These are phyloP conservation scores for Magnolia sinica DNA, from an alignment of 164 flowering plant species.

Conservation along the genomic window DNA sequence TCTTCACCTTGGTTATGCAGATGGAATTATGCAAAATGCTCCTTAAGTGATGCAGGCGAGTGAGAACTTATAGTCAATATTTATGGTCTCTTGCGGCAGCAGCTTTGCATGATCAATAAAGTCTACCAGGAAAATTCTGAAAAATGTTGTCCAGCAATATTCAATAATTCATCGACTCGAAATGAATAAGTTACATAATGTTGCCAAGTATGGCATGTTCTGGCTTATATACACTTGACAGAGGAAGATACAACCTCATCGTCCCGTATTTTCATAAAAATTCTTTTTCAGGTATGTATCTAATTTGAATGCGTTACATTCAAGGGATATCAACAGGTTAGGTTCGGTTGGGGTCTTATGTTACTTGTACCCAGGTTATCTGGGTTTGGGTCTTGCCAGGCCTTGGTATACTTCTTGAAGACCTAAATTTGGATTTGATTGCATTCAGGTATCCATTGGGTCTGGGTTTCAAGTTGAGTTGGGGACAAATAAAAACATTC, in stretches of 20 bases:
- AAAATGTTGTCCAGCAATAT: conserved; percentile 86
- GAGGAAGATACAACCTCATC: conserved; percentile 98
- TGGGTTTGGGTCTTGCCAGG: too few relatives aligned
- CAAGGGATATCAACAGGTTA: too few relatives aligned
- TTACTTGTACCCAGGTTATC: too few relatives aligned
- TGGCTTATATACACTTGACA: conserved; percentile 82
- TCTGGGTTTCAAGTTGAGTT: too few relatives aligned
- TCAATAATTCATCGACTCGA: conserved; percentile 93
- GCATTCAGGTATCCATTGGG: too few relatives aligned
- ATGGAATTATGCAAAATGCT: conserved; percentile 97
- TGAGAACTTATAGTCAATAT: conserved; percentile 83
- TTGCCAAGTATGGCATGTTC: conserved; percentile 93
- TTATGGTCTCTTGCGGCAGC: conserved; percentile 88
- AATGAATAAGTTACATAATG: conserved; percentile 87
- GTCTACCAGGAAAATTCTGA: conserved; percentile 88
- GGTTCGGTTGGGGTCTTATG: too few relatives aligned
- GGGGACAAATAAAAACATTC: too few relatives aligned
- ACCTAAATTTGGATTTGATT: too few relatives aligned
- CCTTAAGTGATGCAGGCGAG: conserved; percentile 94
- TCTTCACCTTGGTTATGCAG: conserved; percentile 31
- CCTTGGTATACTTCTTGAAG: too few relatives aligned
- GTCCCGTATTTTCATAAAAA: conserved; percentile 91
- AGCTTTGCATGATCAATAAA: conserved; percentile 92
- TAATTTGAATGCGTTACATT: background rate
- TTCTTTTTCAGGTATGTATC: conserved; percentile 68